phyloP scores from a whole-genome alignment of 2,329 filamentous ascomycete genomes.

The Byssoonygena ceratinophila region DNA sequence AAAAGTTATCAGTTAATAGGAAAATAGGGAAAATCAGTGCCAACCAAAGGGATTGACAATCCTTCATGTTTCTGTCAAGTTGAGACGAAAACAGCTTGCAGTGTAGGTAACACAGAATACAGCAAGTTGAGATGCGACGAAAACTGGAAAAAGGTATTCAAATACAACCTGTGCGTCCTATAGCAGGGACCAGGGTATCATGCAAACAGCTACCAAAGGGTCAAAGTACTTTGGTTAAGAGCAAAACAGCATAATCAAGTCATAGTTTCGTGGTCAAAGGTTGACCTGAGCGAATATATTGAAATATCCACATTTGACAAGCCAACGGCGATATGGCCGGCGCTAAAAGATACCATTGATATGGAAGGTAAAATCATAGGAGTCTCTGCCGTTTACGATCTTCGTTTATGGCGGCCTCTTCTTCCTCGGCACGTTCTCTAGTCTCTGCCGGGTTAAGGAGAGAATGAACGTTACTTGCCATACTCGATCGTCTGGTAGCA shows the following conservation, averaged over 20 bases:
- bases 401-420: conserved; percentile 44
- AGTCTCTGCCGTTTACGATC: conserved; percentile 53
- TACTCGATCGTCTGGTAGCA: conserved; percentile 57
- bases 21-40: background rate
- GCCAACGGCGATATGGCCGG: background rate
- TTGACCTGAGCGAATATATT: background rate
- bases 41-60: background rate
- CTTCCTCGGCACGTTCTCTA: conserved; percentile 54
- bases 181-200: background rate
- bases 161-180: background rate
- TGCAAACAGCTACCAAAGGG: background rate
- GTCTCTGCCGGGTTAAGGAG: conserved; percentile 59
- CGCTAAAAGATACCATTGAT: background rate
- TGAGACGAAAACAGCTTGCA: background rate
- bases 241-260: background rate
- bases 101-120: background rate
- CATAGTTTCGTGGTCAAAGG: background rate
- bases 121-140: background rate
- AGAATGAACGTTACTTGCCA: conserved; percentile 60
- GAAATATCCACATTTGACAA: background rate
- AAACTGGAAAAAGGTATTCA: background rate
- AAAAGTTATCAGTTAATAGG: background rate
- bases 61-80: background rate
- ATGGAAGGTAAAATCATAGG: conserved; percentile 28
- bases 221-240: background rate